These are phyloP conservation scores for Barnettozyma sp. DNA, from an alignment of 805 yeast genomes.

Conservation along the genomic window DNA sequence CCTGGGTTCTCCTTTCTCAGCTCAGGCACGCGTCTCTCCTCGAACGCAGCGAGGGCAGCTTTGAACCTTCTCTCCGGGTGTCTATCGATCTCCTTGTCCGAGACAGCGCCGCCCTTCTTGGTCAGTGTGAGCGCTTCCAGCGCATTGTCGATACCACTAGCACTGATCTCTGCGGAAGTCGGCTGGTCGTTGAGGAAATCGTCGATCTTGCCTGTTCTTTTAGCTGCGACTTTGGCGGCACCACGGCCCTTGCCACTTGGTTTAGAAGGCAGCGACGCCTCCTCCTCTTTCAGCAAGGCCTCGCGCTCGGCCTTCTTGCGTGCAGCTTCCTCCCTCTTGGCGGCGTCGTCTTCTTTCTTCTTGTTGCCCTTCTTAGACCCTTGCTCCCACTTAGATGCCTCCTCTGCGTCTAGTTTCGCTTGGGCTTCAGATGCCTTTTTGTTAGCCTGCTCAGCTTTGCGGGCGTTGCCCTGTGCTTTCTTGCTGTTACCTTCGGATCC, in stretches of 20 bases:
- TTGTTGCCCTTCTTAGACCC: constrained; percentile 64
- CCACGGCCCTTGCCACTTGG: constrained; percentile 56
- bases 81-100: constrained; percentile 61
- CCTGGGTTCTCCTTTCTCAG: constrained; percentile 74
- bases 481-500: constrained; percentile 42
- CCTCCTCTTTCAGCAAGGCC: constrained; percentile 55
- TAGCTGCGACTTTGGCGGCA: constrained; percentile 57
- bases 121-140: constrained; percentile 71
- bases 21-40: constrained; percentile 66
- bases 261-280: constrained; percentile 54
- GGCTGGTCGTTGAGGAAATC: constrained; percentile 52
- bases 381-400: constrained; percentile 60
- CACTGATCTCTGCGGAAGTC: constrained; percentile 49
- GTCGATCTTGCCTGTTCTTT: constrained; percentile 56
- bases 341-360: constrained; percentile 63
- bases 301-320: constrained; percentile 81
- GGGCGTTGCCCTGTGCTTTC: constrained; percentile 58
- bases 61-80: constrained; percentile 88
- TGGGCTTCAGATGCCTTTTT: constrained; percentile 48
- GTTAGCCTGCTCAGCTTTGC: constrained; percentile 57
- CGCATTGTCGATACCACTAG: constrained; percentile 72
- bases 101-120: constrained; percentile 47
- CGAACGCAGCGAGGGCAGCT: constrained; percentile 68
- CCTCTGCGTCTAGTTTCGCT: constrained; percentile 41
- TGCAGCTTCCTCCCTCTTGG: constrained; percentile 69